Conservation (phyloP, 1,139 yeast species). For the Eremothecium gossypii region DNA sequence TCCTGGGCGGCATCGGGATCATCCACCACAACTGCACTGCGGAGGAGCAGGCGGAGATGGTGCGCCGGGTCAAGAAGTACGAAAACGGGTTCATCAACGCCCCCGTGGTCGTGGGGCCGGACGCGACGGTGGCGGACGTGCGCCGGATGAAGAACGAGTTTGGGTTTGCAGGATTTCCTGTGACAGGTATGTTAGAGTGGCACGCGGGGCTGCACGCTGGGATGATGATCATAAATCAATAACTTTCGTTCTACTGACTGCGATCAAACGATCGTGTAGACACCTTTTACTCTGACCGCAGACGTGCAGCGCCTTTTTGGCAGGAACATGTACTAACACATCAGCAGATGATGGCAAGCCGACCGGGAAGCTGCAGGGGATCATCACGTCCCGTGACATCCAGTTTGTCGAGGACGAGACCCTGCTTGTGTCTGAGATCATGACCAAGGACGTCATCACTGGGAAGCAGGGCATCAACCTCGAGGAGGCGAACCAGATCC, state of each 20-base stretch:
- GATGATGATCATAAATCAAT: constrained; percentile 59
- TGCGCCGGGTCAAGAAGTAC: constrained; percentile 86
- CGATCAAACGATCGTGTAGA: constrained; percentile 99
- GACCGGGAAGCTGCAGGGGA: constrained; percentile 89
- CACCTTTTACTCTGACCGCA: constrained; percentile 27
- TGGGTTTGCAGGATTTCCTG: constrained; percentile 98
- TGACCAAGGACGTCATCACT: constrained; percentile 84
- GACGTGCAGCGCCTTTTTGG: constrained; percentile 1
- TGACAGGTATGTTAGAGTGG: constrained; percentile 76
- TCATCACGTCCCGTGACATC: constrained; percentile 92
- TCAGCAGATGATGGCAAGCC: constrained; percentile 66
- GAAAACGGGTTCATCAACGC: constrained; percentile 97
- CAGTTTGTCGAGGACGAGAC: constrained; percentile 79
- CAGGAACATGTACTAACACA: constrained; percentile 1
- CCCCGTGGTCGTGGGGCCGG: constrained; percentile 79
- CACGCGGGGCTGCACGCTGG: background rate
- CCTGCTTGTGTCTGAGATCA: constrained; percentile 60
- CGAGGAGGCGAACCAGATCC: constrained; percentile 78
- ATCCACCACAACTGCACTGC: constrained; percentile 95
- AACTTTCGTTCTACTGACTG: constrained; percentile 99
- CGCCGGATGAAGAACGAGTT: constrained; percentile 57
- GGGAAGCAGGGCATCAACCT: constrained; percentile 76
- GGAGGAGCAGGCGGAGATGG: constrained; percentile 98
- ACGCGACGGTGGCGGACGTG: constrained; percentile 71
- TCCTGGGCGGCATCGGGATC: constrained; percentile 98